Percentiles rank a stretch among this genome's conserved stretches.
Evolutionary conservation across 495 filamentous ascomycete species (phyloP).

Genomic region (Hypoxylon fragiforme): DNA sequence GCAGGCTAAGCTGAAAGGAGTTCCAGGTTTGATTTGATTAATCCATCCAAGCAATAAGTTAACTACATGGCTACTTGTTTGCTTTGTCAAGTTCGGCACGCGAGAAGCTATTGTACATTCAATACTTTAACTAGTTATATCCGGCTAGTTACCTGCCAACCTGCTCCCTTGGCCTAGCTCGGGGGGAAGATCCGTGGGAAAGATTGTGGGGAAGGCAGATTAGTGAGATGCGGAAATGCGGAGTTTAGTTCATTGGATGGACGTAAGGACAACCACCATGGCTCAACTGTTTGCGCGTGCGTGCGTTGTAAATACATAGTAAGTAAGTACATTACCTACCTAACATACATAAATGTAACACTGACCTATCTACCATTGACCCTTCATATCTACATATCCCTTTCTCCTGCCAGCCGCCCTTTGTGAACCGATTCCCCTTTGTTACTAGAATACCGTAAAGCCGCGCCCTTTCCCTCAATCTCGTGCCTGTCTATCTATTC

Average conservation of each 20-base stretch:
- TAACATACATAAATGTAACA: too few relatives aligned
- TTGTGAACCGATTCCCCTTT: slow-evolving; percentile 11
- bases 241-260: neutral
- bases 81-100: slow-evolving; percentile 2
- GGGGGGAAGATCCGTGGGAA: too few relatives aligned
- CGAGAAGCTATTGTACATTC: slow-evolving; percentile 12
- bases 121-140: too few relatives aligned
- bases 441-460: slow-evolving; percentile 9
- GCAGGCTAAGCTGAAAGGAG: neutral
- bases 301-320: neutral
- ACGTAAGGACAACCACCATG: neutral
- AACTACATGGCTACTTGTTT: too few relatives aligned
- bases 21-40: neutral
- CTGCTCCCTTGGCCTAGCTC: too few relatives aligned
- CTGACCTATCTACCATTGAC: slow-evolving; percentile 3
- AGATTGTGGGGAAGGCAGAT: too few relatives aligned
- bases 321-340: neutral
- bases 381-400: slow-evolving; percentile 8
- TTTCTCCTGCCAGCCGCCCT: slow-evolving; percentile 25
- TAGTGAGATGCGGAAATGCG: slow-evolving; percentile 3
- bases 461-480: neutral
- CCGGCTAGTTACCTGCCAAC: too few relatives aligned
- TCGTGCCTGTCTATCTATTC: neutral
- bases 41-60: neutral
- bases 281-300: neutral